Evolutionary conservation across 129 eudicot species (phyloP), one percentile per base, ranked within the genome.

Genomic region (carrot (Daucus carota)): DNA sequence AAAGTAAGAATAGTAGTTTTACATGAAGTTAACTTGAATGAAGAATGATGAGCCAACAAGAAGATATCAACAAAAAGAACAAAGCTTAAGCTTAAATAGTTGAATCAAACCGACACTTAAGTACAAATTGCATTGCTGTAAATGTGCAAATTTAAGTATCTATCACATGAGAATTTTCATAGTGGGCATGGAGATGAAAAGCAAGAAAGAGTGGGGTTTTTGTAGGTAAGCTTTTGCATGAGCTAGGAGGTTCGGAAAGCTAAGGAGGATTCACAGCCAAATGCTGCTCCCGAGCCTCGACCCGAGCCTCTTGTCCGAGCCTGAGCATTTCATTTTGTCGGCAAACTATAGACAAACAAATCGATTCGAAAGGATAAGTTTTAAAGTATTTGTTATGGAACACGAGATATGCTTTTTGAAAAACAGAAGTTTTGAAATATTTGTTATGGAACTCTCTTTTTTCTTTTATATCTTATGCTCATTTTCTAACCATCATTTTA

Each of bases 321-420:
- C 59, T 50, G 65, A 20, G 43, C 84, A 86, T 44, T 46, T 26
- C n/a, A 38, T 20, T 66, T 87, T 87, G 96, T 90, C 96, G 96
- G 96, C 83, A 72, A 45, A 28, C 70, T 28, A 63, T 63, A 29
- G 22, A 31, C 70, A 63, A 65, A 28, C 28, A 65, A 65, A 33
- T 31, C 10, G 41, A 0, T 15, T 28, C 14, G 41, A 65, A 65
- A 65, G 38, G 41, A 65, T 57, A 57, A 15, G 65, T 8, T 10
- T 57, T 24, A 15, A 8, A n/a, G 2, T 54, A 8, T 22, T 48
- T 13, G 15, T 11, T 44, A 44, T 44, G 48, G 15, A 44, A 44
- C 15, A 44, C 43, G 7, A 6, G 43, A 40, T 40, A 40, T 40
- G 43, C 0, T 44, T 44, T 6, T n/a, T n/a, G n/a, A n/a, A n/a